Evolutionary conservation across 2,329 filamentous ascomycete genomes (phyloP).

Genomic region (Fusarium liriodendri): DNA sequence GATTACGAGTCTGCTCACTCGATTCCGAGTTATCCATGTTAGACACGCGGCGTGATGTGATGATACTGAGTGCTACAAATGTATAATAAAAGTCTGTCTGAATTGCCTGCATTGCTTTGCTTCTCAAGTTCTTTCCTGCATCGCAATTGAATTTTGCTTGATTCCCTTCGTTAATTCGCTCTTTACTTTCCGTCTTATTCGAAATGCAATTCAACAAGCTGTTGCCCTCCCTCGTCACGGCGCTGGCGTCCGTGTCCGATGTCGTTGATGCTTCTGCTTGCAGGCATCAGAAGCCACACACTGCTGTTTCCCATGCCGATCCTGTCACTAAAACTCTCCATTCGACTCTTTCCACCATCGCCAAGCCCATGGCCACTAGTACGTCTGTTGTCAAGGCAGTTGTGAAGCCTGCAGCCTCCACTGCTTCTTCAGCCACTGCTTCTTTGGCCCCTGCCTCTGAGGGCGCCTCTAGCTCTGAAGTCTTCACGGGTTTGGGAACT

Average conservation of each 20-base stretch:
- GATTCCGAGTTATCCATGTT: not conserved
- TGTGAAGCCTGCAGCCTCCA: not conserved
- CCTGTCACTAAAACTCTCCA: not conserved
- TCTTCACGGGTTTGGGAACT: not conserved
- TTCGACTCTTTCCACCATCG: not conserved
- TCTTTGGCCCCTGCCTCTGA: not conserved
- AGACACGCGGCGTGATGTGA: not conserved
- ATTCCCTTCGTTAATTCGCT: not conserved
- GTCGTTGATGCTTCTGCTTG: not conserved
- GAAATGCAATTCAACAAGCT: not conserved
- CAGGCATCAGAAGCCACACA: not conserved
- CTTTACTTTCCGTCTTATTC: not conserved
- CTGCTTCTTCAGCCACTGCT: not conserved
- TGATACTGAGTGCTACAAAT: not conserved
- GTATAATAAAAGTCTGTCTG: not conserved
- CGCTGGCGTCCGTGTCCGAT: not conserved
- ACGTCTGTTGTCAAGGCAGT: not conserved
- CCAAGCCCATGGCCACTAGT: not conserved
- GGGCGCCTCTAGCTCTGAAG: not conserved
- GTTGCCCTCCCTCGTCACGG: not conserved
- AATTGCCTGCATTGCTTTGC: not conserved
- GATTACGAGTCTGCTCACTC: not conserved
- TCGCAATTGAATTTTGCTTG: not conserved
- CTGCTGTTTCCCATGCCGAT: not conserved
- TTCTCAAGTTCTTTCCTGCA: not conserved